phyloP scores from a whole-genome alignment of 352 stramenopile species.

The Pythium folliculosum region DNA sequence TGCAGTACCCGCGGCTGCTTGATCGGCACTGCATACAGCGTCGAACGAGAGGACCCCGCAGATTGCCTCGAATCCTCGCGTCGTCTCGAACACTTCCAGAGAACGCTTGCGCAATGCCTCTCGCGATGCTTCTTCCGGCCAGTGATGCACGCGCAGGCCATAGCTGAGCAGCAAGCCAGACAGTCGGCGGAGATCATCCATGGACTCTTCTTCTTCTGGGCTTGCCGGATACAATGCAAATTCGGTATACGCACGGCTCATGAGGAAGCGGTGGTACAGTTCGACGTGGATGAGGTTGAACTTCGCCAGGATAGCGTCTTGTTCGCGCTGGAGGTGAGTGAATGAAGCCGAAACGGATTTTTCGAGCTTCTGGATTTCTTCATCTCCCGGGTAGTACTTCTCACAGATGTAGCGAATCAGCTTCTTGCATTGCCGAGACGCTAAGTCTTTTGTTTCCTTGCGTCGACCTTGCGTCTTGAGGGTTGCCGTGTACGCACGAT shows the following conservation, averaged over 20 bases:
- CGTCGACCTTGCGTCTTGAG: constrained; percentile 49
- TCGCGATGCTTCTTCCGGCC: constrained; percentile 56
- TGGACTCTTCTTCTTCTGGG: constrained; percentile 51
- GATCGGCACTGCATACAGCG: constrained; percentile 22
- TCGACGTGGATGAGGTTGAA: constrained; percentile 87
- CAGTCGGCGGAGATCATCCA: constrained; percentile 73
- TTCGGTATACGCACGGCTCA: constrained; percentile 80
- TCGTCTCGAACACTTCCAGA: constrained; percentile 64
- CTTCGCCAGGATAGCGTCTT: constrained; percentile 83
- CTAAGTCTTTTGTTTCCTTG: constrained; percentile 62
- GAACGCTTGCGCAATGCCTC: constrained; percentile 54
- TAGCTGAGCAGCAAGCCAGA: constrained; percentile 78
- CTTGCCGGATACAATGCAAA: constrained; percentile 80
- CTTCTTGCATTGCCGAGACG: constrained; percentile 61
- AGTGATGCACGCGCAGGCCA: constrained; percentile 80
- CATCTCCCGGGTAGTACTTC: constrained; percentile 81
- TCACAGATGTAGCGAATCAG: constrained; percentile 84
- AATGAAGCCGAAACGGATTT: constrained; percentile 70
- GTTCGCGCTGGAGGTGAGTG: constrained; percentile 66
- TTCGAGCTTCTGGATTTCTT: constrained; percentile 72
- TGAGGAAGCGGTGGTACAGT: constrained; percentile 85
- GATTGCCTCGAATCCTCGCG: constrained; percentile 74
- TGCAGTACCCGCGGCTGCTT: constrained; percentile 23
- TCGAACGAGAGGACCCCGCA: constrained; percentile 80
- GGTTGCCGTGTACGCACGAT: constrained; percentile 65